These are phyloP conservation scores for Xylaria sp. DNA, from an alignment of 2,329 filamentous ascomycete genomes.

Conservation along the genomic window DNA sequence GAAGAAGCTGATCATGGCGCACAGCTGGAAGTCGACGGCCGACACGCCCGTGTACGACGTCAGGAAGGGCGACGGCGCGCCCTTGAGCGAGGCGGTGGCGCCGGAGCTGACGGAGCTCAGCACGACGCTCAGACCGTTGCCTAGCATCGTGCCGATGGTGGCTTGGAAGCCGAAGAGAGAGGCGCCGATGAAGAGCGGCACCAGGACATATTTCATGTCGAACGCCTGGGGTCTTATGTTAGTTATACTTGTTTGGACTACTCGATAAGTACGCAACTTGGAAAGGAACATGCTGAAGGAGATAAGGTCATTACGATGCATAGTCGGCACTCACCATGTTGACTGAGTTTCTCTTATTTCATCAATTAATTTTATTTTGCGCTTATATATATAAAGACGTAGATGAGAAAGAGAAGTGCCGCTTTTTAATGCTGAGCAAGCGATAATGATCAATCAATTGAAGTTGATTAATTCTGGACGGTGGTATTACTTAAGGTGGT, in stretches of 20 bases:
- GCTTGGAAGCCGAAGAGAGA: conserved; percentile 41
- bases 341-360: conserved; percentile 8
- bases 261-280: not conserved
- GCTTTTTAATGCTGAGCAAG: not conserved
- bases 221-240: conserved; percentile 8
- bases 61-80: conserved; percentile 41
- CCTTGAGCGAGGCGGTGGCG: conserved; percentile 26
- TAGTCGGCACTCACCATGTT: conserved; percentile 28
- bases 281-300: not conserved
- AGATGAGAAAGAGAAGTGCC: not conserved
- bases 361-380: not conserved
- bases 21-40: conserved; percentile 38
- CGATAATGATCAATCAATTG: not conserved
- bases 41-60: conserved; percentile 37
- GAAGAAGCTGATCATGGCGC: conserved; percentile 46
- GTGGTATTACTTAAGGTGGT: no score
- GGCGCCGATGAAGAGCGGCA: conserved; percentile 40
- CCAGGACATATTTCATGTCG: conserved; percentile 36
- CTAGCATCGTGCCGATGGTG: conserved; percentile 30
- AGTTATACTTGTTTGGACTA: not conserved
- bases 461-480: not conserved
- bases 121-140: conserved; percentile 36
- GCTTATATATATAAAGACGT: not conserved
- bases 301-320: not conserved
- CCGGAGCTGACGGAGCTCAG: conserved; percentile 26